Conservation (phyloP, 2,329 filamentous ascomycete species). For the Cryphonectria naterciae region DNA sequence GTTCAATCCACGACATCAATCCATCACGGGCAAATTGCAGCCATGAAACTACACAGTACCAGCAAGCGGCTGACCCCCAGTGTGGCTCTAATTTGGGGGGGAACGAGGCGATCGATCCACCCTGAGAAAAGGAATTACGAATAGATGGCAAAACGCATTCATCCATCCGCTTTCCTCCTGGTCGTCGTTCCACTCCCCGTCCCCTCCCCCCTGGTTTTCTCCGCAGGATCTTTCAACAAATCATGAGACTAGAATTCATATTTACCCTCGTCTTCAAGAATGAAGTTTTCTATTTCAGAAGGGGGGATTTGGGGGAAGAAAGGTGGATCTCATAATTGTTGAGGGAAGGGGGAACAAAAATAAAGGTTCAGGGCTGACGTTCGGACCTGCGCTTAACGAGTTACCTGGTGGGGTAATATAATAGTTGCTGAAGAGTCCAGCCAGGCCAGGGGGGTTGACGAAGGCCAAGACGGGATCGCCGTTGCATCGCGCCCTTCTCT, state of each 20-base stretch:
- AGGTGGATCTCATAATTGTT: too few relatives aligned
- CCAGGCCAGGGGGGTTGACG: not conserved
- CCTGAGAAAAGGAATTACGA: not conserved
- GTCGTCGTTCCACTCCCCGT: not conserved
- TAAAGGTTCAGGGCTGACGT: not conserved
- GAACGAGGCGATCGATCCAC: not conserved
- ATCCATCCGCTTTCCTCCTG: not conserved
- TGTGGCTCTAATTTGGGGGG: not conserved
- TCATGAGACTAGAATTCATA: too few relatives aligned
- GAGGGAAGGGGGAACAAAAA: not conserved
- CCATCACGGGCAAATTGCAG: not conserved
- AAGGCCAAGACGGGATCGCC: slow-evolving; percentile 5
- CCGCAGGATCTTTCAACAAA: too few relatives aligned
- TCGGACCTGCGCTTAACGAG: not conserved
- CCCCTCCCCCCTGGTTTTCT: too few relatives aligned
- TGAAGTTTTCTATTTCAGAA: not conserved
- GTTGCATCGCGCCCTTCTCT: not conserved
- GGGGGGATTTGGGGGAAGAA: too few relatives aligned
- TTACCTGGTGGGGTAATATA: not conserved
- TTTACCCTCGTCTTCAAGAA: not conserved
- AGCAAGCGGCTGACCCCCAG: not conserved
- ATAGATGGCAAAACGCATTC: not conserved
- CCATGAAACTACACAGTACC: not conserved
- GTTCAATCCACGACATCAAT: not conserved
- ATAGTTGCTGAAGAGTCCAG: not conserved